Evolutionary conservation across 306 rosid species (phyloP), one percentile per base, ranked within the genome.

Genomic region (Canavalia gladiata): DNA sequence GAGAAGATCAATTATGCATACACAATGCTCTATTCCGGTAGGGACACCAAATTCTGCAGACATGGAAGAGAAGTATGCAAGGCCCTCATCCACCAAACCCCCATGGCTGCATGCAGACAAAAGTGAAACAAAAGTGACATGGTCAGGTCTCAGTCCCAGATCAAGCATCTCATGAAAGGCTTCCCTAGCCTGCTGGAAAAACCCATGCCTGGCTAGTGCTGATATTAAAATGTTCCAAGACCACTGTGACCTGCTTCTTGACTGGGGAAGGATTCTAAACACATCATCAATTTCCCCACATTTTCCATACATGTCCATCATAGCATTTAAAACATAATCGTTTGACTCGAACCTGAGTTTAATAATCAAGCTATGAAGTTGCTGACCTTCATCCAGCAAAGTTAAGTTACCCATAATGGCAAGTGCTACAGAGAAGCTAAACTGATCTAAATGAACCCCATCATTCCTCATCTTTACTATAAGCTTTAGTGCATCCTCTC

Each of bases 291-390:
- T 83, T 79, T 91, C 95, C 59, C 98, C 97, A 74, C 99, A 95
- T 85, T 93, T 95, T 82, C 92, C 99, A 76, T 93, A 93, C 99
- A 95, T 95, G 85, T 90, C 97, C 99, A 95, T 95, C 30, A 87
- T 87, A 81, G 95, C 88, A 85, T 91, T 93, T 70, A 88, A 76
- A 69, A 91, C 87, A 34, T 86, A 95, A 85, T 88, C 83, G 73
- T 93, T 92, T 30, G 87, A 87, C 47, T 91, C 90, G n/a, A 89
- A 80, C 45, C 98, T 98, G 39, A 88, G 92, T 84, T 95, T 95
- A 65, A 89, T 76, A 37, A 86, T 85, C 86, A 92, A 81, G 54
- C 90, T 77, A 70, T 95, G 98, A 55, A 93, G 91, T 76, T 95
- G 97, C 66, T 93, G 91, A 28, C 99, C 99, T 85, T 91, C 99